phyloP scores from a whole-genome alignment of 2,329 filamentous ascomycete species.

The Albifimbria verrucaria region DNA sequence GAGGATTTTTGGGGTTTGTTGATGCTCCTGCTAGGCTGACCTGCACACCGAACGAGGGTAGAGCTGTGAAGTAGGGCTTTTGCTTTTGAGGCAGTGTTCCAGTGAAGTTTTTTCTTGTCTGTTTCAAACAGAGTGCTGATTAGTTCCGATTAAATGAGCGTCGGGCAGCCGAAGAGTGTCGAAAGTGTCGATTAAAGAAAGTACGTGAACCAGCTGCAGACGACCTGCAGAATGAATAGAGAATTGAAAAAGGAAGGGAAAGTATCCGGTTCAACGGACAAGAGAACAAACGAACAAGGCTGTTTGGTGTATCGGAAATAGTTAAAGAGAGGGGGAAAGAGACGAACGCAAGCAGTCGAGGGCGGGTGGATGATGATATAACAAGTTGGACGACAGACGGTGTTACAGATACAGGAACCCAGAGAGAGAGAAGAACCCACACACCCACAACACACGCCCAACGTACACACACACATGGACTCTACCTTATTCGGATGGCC shows the following conservation, averaged over 20 bases:
- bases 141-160: neutral
- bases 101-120: neutral
- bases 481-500: slow-evolving; percentile 2
- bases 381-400: neutral
- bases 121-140: neutral
- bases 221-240: slow-evolving; percentile 9
- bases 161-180: neutral
- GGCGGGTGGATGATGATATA: slow-evolving; percentile 12
- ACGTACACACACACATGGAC: no score
- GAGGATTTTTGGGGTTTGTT: neutral
- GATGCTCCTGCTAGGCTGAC: neutral
- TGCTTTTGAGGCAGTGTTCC: neutral
- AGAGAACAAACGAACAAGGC: slow-evolving; percentile 23
- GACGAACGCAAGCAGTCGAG: slow-evolving; percentile 13
- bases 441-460: no score
- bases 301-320: slow-evolving; percentile 15
- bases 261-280: slow-evolving; percentile 17
- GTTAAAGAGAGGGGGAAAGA: slow-evolving; percentile 10
- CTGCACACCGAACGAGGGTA: neutral
- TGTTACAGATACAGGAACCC: slow-evolving; percentile 9
- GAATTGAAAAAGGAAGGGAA: slow-evolving; percentile 25
- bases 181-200: neutral
- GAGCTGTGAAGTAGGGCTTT: neutral
- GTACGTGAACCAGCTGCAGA: slow-evolving; percentile 24
- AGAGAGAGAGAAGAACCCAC: slow-evolving; percentile 2